Conservation (phyloP, 2,329 filamentous ascomycete species). For the Davidsoniella neocaledoniae region DNA sequence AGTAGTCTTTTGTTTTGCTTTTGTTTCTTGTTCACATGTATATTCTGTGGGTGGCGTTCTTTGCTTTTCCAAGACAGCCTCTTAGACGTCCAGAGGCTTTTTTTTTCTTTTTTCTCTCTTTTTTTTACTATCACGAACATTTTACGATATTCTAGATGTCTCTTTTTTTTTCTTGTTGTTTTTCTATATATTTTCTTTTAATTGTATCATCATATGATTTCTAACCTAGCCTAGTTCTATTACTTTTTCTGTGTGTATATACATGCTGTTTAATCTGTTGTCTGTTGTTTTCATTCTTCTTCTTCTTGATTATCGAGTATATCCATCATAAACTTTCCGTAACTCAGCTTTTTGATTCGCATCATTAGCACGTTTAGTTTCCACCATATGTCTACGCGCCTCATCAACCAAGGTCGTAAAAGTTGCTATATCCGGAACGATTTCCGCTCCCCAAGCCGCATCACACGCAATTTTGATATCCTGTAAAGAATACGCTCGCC, state of each 20-base stretch:
- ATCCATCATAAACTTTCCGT: background rate
- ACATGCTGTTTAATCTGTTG: background rate
- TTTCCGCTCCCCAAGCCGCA: conserved; percentile 10
- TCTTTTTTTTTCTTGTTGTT: background rate
- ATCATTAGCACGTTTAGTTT: conserved; percentile 1
- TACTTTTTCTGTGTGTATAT: background rate
- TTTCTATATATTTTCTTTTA: background rate
- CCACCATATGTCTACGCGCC: conserved; percentile 3
- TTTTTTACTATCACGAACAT: background rate
- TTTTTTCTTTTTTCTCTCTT: background rate
- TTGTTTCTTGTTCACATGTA: background rate
- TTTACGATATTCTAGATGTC: no score
- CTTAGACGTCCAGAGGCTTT: background rate
- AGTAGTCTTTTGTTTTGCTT: no score
- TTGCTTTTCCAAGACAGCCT: background rate
- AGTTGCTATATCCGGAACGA: conserved; percentile 2
- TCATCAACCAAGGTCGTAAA: conserved; percentile 2
- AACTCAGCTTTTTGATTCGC: background rate
- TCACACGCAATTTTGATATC: conserved; percentile 11
- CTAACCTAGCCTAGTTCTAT: no score
- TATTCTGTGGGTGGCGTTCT: no score
- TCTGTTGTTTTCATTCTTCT: background rate
- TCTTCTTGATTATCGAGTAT: background rate
- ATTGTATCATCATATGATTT: background rate
- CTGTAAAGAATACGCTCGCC: conserved; percentile 3